Percentiles rank a stretch among this genome's conserved stretches.
phyloP scores from a whole-genome alignment of 2,329 filamentous ascomycete species.

The Daldinia sp. region DNA sequence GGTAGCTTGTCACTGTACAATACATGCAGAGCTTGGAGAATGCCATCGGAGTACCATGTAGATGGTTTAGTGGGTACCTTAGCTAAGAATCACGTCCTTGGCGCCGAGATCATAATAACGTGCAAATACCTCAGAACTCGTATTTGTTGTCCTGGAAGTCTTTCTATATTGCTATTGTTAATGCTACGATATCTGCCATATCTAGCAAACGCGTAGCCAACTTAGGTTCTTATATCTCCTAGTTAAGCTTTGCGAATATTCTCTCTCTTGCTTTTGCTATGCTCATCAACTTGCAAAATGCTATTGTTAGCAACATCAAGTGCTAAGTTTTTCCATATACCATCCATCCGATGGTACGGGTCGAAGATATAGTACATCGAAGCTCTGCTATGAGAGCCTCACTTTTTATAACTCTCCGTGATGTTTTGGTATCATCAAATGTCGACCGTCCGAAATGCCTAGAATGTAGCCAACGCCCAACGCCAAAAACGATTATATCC shows the following conservation, averaged over 20 bases:
- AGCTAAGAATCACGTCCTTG: conserved; percentile 1
- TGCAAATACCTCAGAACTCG: conserved; percentile 26
- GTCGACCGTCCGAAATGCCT: conserved; percentile 33
- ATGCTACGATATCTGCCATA: background rate
- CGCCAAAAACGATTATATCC: conserved; percentile 37
- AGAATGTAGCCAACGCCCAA: conserved; percentile 45
- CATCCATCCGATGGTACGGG: conserved; percentile 37
- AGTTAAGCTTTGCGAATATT: background rate
- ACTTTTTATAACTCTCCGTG: conserved; percentile 11
- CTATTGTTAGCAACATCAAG: background rate
- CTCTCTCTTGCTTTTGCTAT: conserved; percentile 7
- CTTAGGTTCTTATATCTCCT: background rate
- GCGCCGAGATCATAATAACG: conserved; percentile 11
- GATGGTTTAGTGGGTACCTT: background rate
- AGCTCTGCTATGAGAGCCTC: conserved; percentile 36
- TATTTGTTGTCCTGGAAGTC: background rate
- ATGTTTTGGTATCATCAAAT: conserved; percentile 45
- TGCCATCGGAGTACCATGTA: too few relatives aligned
- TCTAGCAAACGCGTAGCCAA: background rate
- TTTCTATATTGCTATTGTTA: conserved; percentile 13
- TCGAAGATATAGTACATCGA: conserved; percentile 46
- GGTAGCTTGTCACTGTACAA: background rate
- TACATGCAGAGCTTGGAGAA: background rate
- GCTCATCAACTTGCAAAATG: background rate
- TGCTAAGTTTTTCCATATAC: conserved; percentile 31